phyloP scores from a whole-genome alignment of 352 stramenopile genomes.

The Phytophthora pistaciae region DNA sequence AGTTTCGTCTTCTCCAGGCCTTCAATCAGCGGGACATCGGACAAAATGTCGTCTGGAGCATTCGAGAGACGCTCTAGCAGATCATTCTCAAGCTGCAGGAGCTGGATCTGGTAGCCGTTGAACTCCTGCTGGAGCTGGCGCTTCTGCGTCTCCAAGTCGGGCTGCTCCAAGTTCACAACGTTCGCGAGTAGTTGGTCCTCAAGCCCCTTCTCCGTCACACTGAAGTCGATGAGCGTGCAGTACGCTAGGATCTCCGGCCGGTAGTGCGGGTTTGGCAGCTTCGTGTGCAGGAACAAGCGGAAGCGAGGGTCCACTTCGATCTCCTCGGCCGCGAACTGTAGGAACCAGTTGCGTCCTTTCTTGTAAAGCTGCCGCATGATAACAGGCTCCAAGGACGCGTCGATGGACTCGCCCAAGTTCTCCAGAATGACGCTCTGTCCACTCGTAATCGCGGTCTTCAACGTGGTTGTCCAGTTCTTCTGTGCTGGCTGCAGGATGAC shows the following conservation, averaged over 20 bases:
- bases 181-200: constrained; percentile 92
- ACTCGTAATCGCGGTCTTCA: constrained; percentile 77
- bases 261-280: constrained; percentile 94
- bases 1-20: constrained; percentile 92
- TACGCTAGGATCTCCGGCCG: constrained; percentile 92
- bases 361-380: constrained; percentile 90
- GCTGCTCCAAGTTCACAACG: constrained; percentile 92
- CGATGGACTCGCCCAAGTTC: constrained; percentile 90
- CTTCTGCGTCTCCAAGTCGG: constrained; percentile 90
- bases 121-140: constrained; percentile 91
- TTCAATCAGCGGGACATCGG: constrained; percentile 93
- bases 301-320: constrained; percentile 92
- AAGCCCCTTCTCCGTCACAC: constrained; percentile 91
- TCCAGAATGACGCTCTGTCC: constrained; percentile 92
- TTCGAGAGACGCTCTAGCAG: constrained; percentile 92
- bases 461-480: constrained; percentile 79
- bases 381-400: constrained; percentile 89
- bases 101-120: constrained; percentile 94
- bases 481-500: constrained; percentile 80
- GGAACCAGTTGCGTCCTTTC: constrained; percentile 90
- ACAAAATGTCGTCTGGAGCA: constrained; percentile 92
- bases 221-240: constrained; percentile 96
- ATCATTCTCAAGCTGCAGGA: constrained; percentile 91
- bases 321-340: constrained; percentile 91
- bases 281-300: constrained; percentile 91